Base-by-base conservation (phyloP, 176 grass and related monocot species). In the Eleusine coracana region DNA sequence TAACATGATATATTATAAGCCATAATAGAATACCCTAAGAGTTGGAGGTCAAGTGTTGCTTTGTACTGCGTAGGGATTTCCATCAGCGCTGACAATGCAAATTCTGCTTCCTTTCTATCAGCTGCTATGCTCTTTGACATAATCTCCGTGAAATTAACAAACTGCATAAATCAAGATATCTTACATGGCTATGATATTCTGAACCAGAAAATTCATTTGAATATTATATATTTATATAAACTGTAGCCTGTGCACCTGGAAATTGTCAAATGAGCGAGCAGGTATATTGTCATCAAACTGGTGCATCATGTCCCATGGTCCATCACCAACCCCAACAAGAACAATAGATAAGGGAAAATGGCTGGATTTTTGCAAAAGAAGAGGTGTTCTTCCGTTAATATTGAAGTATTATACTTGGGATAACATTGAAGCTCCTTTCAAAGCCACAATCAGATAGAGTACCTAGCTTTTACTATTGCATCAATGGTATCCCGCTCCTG, bases 271-370 rank as follows among this genome's bases (percentile, higher is more conserved):
- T 74, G 96, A 86, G 36, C 96, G 96, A 59, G 89, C 76, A 56
- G 96, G 96, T 87, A 98, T 98, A 68, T 98, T 98, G 66, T 98
- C 96, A 61, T 98, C 96, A 87, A 98, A 98, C 77, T 96, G 83
- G 66, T 74, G 96, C 96, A 98, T 98, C 93, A 98, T 98, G 55
- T 98, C 96, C 96, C 96, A 98, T 31, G 96, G 96, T 65, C 96
- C 96, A 74, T 98, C 96, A 83, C 96, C 96, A 75, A 98, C 96
- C 66, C 96, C 93, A 23, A 98, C 96, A 79, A 98, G 85, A 78
- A 98, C 96, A 85, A 98, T 98, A 85, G 96, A 98, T 46, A 98
- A 42, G 2, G 96, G 96, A 67, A 80, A 92, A 16, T 92, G 83
- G 84, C 96, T 98, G 86, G 2, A 88, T 51, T 85, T 81, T 70